Base-by-base conservation (phyloP, 331 rosid species). In the Erythrophleum ivorense region DNA sequence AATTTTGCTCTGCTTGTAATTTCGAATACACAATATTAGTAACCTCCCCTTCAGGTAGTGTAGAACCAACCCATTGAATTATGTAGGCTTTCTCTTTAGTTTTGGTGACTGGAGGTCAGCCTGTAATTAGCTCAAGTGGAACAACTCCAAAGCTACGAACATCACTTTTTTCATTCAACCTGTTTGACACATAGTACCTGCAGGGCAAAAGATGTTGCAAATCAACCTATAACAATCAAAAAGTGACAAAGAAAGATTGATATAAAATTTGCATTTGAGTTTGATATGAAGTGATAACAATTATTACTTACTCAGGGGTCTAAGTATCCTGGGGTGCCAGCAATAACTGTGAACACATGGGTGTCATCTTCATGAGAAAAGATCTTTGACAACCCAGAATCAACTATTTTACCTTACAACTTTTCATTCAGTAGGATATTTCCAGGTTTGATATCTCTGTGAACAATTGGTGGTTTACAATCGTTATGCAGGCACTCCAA, bases 241-340 rank as follows among this genome's bases (percentile, higher is more conserved):
- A 31, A 11, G 1, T 2, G 18, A 36, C 36, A 38, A 33, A 0
- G 4, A 64, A 64, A 63, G 4, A 13, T 5, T 5, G 24, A 36
- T 75, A 2, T 36, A 7, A 0, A 3, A 1, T 36, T 2, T 38
- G 3, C 6, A 10, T 15, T 3, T 38, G 68, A 19, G 31, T 36
- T 10, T 2, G 33, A 21, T 1, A 38, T n/a, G 19, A 18, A 9
- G n/a, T 41, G 19, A 5, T 0, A n/a, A n/a, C 15, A 40, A 11
- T 71, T 1, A 10, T 57, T 19, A 40, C 87, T 83, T 76, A 83
- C 89, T 87, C 77, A 9, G 92, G 92, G 97, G 13, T 89, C 93
- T 36, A 88, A 88, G 79, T 90, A 91, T 16, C 94, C 93, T 0
- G 78, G 89, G 6, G 92, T 93, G 49, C 94, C 97, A 6, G 84